phyloP scores from a whole-genome alignment of 371 early-diverging fungal species.

The Lichtheimia corymbifera region DNA sequence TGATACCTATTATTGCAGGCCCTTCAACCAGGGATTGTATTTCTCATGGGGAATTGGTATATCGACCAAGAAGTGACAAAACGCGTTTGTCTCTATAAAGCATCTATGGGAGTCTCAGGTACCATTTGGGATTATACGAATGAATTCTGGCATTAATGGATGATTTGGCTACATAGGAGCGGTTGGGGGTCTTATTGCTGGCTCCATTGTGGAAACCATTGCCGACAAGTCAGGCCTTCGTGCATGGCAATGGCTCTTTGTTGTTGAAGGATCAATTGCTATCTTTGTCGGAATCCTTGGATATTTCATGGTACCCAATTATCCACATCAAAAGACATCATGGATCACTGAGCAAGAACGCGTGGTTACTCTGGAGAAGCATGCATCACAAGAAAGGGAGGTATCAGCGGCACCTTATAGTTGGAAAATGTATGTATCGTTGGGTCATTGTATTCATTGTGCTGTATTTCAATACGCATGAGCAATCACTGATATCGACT shows the following conservation, averaged over 20 bases:
- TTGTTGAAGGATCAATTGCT: constrained; percentile 57
- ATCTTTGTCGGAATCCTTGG: constrained; percentile 41
- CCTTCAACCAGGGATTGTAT: background rate
- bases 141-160: background rate
- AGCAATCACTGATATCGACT: background rate
- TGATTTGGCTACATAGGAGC: background rate
- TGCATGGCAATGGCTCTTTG: constrained; percentile 63
- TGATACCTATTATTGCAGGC: background rate
- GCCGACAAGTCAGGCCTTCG: constrained; percentile 16
- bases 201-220: constrained; percentile 16
- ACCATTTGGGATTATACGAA: background rate
- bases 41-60: background rate
- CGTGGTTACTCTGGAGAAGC: constrained; percentile 45
- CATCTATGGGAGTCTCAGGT: background rate
- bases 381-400: constrained; percentile 40
- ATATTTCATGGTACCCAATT: constrained; percentile 57
- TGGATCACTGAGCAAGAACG: constrained; percentile 56
- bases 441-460: background rate
- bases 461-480: background rate
- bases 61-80: background rate
- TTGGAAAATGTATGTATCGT: background rate
- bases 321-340: constrained; percentile 45
- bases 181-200: constrained; percentile 15
- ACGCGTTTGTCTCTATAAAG: background rate
- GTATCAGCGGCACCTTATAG: background rate